Percentiles rank a stretch among this genome's conserved stretches.
These are phyloP conservation scores for Skeletonema grethae DNA, from an alignment of 108 stramenopile species.

Conservation along the genomic window DNA sequence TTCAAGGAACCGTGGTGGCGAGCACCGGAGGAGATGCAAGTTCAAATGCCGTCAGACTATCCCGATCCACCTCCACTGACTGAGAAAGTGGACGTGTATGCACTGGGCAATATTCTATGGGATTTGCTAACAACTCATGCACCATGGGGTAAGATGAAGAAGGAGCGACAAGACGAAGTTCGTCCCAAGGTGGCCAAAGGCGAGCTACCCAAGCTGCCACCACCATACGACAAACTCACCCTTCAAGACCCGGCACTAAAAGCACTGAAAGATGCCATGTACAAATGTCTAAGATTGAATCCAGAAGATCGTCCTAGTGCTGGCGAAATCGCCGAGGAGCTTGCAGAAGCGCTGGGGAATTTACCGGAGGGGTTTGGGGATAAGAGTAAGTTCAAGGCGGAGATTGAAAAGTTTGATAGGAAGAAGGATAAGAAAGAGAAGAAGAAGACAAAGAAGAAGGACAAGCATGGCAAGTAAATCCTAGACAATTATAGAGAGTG, in stretches of 20 bases:
- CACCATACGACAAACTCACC: conserved; percentile 43
- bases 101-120: conserved; percentile 75
- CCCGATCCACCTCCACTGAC: conserved; percentile 40
- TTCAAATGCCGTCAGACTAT: conserved; percentile 23
- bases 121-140: conserved; percentile 77
- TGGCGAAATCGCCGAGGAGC: conserved; percentile 62
- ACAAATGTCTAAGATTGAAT: conserved; percentile 59
- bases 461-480: background rate
- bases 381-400: conserved; percentile 29
- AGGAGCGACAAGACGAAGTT: conserved; percentile 59
- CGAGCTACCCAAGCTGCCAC: conserved; percentile 54
- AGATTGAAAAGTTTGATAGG: background rate
- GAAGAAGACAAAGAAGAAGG: background rate
- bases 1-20: conserved; percentile 80
- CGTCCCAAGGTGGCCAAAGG: conserved; percentile 61
- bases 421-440: conserved; percentile 3
- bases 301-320: conserved; percentile 72
- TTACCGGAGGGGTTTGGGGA: conserved; percentile 49
- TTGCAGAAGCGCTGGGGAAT: conserved; percentile 34
- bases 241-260: conserved; percentile 48
- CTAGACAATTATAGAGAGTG: background rate
- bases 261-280: conserved; percentile 74
- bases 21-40: conserved; percentile 82
- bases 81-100: conserved; percentile 85
- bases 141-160: conserved; percentile 81